Evolutionary conservation across 306 rosid species (phyloP), one percentile per base, ranked within the genome.

Genomic region (Begonia fuchsioides): DNA sequence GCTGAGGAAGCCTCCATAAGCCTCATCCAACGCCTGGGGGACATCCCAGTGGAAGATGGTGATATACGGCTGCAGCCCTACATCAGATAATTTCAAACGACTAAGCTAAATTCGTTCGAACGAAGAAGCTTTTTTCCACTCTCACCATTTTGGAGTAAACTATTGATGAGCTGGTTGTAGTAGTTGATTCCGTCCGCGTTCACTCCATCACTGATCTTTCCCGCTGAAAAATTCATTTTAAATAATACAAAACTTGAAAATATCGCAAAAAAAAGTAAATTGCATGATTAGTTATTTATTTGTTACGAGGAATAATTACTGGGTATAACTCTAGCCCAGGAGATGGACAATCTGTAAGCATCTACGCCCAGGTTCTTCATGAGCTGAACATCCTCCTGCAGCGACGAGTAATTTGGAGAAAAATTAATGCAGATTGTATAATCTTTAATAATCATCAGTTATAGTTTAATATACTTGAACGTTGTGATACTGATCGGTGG

Each of bases 11-110:
- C 92, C 79, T 11, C 67, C 61, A 17, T 66, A 77, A 13, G 72
- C 80, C 8, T 81, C 80, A 64, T 77, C 75, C 53, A 81, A 53
- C 11, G 68, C 5, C 38, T 81, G 79, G 0, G 92, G 85, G 54
- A 72, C 65, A 40, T 81, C 92, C 92, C 92, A 74, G 32, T 81
- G 85, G 10, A 73, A 76, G 18, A 80, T 43, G 1, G 88, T 80
- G n/a, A 73, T 68, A 49, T 67, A 60, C 17, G 81, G 81, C 59
- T 68, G n/a, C 3, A 80, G 19, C 41, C 74, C 75, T 80, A 47
- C 11, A 55, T 9, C 35, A 26, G 7, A 26, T 26, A 26, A 4
- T 26, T 26, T 26, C 5, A 26, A 26, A 26, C 8, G 32, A 20
- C 5, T 26, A 0, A 6, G 8, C 35, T 26, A 10, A 1, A 4